phyloP scores from a whole-genome alignment of 352 stramenopile genomes.

The Globisporangium spiculum region DNA sequence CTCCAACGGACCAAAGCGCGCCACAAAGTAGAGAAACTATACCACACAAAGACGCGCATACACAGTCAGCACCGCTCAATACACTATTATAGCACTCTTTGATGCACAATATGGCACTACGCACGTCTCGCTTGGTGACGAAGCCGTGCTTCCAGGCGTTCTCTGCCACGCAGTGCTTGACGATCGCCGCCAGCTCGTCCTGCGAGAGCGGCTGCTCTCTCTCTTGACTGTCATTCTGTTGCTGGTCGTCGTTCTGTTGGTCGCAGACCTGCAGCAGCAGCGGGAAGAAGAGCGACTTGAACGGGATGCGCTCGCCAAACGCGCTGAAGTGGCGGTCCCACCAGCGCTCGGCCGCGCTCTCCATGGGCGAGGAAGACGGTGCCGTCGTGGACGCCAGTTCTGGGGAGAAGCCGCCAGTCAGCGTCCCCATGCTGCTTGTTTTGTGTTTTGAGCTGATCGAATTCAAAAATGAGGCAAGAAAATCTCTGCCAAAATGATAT shows the following conservation, averaged over 20 bases:
- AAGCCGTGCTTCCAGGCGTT: slow-evolving; percentile 37
- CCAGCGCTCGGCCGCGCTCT: slow-evolving; percentile 26
- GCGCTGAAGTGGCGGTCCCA: slow-evolving; percentile 27
- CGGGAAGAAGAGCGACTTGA: slow-evolving; percentile 53
- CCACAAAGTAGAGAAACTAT: slow-evolving; percentile 61
- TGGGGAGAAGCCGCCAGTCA: background rate
- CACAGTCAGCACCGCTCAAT: background rate
- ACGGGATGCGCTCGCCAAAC: slow-evolving; percentile 18
- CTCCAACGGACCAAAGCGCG: slow-evolving; percentile 70
- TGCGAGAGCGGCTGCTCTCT: slow-evolving; percentile 33
- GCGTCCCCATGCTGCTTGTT: background rate
- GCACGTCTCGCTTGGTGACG: slow-evolving; percentile 46
- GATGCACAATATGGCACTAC: background rate
- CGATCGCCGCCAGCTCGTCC: slow-evolving; percentile 55
- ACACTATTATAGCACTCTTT: background rate
- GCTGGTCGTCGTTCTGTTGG: slow-evolving; percentile 21
- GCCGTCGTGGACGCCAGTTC: background rate
- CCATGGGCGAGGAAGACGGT: background rate
- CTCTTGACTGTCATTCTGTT: background rate
- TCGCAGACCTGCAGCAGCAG: slow-evolving; percentile 45
- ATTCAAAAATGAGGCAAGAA: background rate
- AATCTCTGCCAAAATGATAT: background rate
- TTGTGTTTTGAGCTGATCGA: background rate
- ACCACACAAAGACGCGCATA: background rate
- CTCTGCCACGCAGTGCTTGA: slow-evolving; percentile 50